Base-by-base conservation (phyloP, 176 grass and related monocot species). In the Pontederia crassipes region DNA sequence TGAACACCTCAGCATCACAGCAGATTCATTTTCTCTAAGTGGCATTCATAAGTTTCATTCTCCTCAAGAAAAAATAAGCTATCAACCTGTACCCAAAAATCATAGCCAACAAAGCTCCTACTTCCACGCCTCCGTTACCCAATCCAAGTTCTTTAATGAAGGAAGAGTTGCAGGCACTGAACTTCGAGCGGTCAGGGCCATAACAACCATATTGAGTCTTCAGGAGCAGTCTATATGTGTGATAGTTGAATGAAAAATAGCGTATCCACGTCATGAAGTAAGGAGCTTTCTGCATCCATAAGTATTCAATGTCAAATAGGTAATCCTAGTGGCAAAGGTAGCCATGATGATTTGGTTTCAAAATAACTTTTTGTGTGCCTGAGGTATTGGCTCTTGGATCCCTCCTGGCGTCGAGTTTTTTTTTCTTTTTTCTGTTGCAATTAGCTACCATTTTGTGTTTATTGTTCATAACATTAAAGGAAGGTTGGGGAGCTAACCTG, bases 401-500 rank as follows among this genome's bases (percentile, higher is more conserved):
- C 14, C 8, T n/a, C 5, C 0, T 54, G 8, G 6, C 10, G 2
- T n/a, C 12, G 12, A 16, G 17, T n/a, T 16, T 54, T 10, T 54
- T 3, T 10, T 10, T 52, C 14, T 13, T 12, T 51, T 52, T 52
- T 1, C 4, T 12, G 15, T 52, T 12, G 4, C 15, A 52, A 1
- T 5, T n/a, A 52, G 4, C 11, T 52, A 52, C 12, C 11, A 13
- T 4, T 52, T 1, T 52, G 15, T 52, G 4, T 53, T 14, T 16
- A 16, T 6, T 12, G 1, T 14, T 53, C 51, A 53, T 12, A 53
- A 53, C n/a, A 53, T n/a, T 1, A 8, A 53, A 12, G 11, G 51
- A 53, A 5, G 10, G 4, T 1, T 53, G 4, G 51, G 27, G 2
- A 6, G 50, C 11, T 46, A 81, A 98, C 93, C 93, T 85, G 85